These are phyloP conservation scores for Elsinoe batatas DNA, from an alignment of 2,329 filamentous ascomycete genomes.

Conservation along the genomic window DNA sequence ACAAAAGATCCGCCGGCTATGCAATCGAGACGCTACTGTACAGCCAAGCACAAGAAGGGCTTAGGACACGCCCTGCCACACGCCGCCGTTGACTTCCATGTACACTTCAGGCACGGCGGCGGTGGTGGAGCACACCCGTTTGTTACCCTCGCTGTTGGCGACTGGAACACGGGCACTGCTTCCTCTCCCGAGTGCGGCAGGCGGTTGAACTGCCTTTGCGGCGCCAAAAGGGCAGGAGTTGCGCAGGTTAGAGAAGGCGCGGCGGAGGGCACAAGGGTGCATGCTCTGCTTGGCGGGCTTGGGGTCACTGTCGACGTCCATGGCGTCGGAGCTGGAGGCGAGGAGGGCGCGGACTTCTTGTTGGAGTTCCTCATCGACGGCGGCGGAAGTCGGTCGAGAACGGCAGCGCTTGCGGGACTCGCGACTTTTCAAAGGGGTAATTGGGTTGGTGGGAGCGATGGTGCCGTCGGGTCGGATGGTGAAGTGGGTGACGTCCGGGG, in stretches of 20 bases:
- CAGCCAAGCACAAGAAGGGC: not conserved
- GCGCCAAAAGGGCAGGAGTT: slow-evolving; percentile 16
- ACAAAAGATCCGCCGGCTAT: not conserved
- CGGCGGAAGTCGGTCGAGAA: slow-evolving; percentile 23
- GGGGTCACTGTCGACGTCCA: slow-evolving; percentile 22
- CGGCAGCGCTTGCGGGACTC: slow-evolving; percentile 25
- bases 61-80: slow-evolving; percentile 11
- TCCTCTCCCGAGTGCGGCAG: slow-evolving; percentile 18
- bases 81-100: slow-evolving; percentile 8
- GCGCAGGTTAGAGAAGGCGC: slow-evolving; percentile 21
- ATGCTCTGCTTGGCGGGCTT: slow-evolving; percentile 15
- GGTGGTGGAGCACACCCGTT: slow-evolving; percentile 25
- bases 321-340: slow-evolving; percentile 20
- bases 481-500: slow-evolving; percentile 24
- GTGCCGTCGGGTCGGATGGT: slow-evolving; percentile 16
- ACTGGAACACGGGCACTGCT: slow-evolving; percentile 21
- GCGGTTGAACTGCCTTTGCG: slow-evolving; percentile 21
- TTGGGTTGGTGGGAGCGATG: not conserved
- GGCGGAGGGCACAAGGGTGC: slow-evolving; percentile 22
- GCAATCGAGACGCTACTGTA: not conserved
- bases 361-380: slow-evolving; percentile 22
- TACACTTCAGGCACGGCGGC: slow-evolving; percentile 12
- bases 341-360: slow-evolving; percentile 27
- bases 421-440: slow-evolving; percentile 10
- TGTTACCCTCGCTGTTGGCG: slow-evolving; percentile 25